Base-by-base conservation (phyloP, 2,329 filamentous ascomycete genomes). In the Trichoderma cornu-damae region DNA sequence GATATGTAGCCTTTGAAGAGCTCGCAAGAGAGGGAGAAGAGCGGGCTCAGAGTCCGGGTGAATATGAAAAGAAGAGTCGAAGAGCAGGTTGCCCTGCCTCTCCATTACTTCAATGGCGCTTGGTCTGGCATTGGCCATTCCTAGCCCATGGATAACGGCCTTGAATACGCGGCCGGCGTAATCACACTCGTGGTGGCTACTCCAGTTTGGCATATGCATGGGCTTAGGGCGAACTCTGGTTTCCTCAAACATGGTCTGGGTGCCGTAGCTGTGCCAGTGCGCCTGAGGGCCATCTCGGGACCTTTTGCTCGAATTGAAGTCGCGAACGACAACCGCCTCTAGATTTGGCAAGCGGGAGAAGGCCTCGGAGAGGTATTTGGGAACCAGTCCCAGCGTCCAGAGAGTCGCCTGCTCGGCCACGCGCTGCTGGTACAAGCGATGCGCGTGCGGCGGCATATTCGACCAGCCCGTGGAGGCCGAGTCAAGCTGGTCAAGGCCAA, bases 201-300 rank as follows among this genome's bases (percentile, higher is more conserved):
- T 18, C 18, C 12, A 38, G n/a, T 4, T 3, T 3, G 9, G 2
- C 4, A 55, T 43, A 24, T 67, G 62, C 0, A 32, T 7, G 2
- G 66, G n/a, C 5, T 3, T 28, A 4, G 40, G 40, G 9, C 11
- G 26, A 3, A 32, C 28, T 4, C 73, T 70, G 0, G 73, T 76
- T 49, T 76, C 67, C 14, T 59, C 52, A 9, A 61, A 34, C 8
- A 75, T 70, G 0, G 76, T 78, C 0, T 65, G 65, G 16, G 72
- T 68, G 2, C 83, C 82, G 61, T 84, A 86, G 65, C 82, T 83
- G 6, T 67, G 70, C 84, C 84, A 87, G 1, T 63, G 56, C 0
- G 62, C 64, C 11, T 59, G 16, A 1, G 30, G 46, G 2, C 72
- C 72, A 47, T 87, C 84, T 3, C 84, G 78, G 11, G 64, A 65